phyloP scores from a whole-genome alignment of 2,329 filamentous ascomycete genomes.

The Cytospora leucostoma region DNA sequence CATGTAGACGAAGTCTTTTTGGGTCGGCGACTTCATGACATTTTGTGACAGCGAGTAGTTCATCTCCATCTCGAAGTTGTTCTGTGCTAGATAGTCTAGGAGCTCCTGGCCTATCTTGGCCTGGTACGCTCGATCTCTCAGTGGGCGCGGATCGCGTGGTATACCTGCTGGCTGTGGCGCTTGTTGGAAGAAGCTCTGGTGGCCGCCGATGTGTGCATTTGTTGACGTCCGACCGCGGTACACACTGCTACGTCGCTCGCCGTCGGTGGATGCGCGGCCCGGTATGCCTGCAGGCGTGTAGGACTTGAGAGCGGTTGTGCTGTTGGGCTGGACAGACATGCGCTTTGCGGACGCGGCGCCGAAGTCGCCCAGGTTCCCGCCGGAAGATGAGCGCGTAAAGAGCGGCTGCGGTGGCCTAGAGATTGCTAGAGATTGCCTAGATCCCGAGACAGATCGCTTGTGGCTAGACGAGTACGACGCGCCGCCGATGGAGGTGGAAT shows the following conservation, averaged over 20 bases:
- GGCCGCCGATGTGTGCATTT: constrained; percentile 63
- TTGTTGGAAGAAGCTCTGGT: constrained; percentile 94
- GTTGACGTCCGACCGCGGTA: constrained; percentile 70
- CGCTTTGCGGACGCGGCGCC: constrained; percentile 84
- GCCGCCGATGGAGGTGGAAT: constrained; percentile 69
- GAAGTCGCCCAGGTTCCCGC: constrained; percentile 75
- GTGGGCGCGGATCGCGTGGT: constrained; percentile 80
- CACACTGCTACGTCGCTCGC: constrained; percentile 78
- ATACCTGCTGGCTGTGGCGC: constrained; percentile 79
- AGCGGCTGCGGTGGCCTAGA: constrained; percentile 81
- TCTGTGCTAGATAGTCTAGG: constrained; percentile 84
- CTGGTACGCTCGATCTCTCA: constrained; percentile 80
- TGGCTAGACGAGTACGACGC: constrained; percentile 69
- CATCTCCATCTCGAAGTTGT: constrained; percentile 98
- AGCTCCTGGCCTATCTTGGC: constrained; percentile 84
- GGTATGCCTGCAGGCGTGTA: constrained; percentile 59
- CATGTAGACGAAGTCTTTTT: constrained; percentile 97
- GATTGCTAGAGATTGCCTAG: constrained; percentile 82
- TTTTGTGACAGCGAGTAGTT: constrained; percentile 92
- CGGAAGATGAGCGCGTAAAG: constrained; percentile 83
- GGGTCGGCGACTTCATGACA: constrained; percentile 88
- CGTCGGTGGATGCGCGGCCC: constrained; percentile 50
- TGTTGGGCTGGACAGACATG: constrained; percentile 70
- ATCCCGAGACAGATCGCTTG: constrained; percentile 78
- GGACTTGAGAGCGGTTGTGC: constrained; percentile 66